phyloP scores from a whole-genome alignment of 2,329 filamentous ascomycete genomes.

The Bipolaris zeicola region DNA sequence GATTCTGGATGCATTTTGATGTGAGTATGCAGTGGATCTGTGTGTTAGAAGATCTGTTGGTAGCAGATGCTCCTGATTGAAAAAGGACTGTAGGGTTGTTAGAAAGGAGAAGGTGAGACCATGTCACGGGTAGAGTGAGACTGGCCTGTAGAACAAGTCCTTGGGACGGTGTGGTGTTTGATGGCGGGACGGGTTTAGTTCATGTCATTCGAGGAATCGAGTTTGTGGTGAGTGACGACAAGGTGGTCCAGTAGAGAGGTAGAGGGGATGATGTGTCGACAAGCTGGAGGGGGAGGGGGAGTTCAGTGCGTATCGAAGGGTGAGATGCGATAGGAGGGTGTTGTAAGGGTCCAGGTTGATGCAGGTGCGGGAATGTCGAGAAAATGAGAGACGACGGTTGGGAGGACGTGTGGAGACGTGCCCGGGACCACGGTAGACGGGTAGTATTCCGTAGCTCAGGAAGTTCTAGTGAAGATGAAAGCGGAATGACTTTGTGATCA shows the following conservation, averaged over 20 bases:
- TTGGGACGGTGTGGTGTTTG: constrained; percentile 18
- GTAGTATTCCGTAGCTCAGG: constrained; percentile 47
- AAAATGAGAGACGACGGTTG: constrained; percentile 51
- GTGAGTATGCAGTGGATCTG: constrained; percentile 15
- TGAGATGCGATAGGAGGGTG: constrained; percentile 43
- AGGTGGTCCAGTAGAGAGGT: constrained; percentile 22
- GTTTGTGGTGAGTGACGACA: constrained; percentile 9
- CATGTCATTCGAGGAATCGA: constrained; percentile 40
- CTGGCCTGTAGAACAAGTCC: constrained; percentile 29
- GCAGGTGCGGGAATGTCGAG: constrained; percentile 46
- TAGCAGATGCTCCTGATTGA: constrained; percentile 10
- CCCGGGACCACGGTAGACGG: constrained; percentile 52
- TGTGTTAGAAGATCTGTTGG: constrained; percentile 17
- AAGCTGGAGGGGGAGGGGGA: constrained; percentile 31
- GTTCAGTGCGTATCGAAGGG: constrained; percentile 46
- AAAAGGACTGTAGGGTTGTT: constrained; percentile 21
- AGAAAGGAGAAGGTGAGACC: constrained; percentile 11
- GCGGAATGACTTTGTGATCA: constrained; percentile 48
- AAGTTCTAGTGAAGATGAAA: constrained; percentile 48
- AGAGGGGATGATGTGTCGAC: constrained; percentile 28
- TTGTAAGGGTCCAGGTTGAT: constrained; percentile 50
- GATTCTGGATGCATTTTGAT: constrained; percentile 73
- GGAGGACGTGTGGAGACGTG: constrained; percentile 49
- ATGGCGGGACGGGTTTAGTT: constrained; percentile 27
- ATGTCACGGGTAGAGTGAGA: background rate